phyloP scores from a whole-genome alignment of 2,329 filamentous ascomycete species.

The Monosporascus sp. region DNA sequence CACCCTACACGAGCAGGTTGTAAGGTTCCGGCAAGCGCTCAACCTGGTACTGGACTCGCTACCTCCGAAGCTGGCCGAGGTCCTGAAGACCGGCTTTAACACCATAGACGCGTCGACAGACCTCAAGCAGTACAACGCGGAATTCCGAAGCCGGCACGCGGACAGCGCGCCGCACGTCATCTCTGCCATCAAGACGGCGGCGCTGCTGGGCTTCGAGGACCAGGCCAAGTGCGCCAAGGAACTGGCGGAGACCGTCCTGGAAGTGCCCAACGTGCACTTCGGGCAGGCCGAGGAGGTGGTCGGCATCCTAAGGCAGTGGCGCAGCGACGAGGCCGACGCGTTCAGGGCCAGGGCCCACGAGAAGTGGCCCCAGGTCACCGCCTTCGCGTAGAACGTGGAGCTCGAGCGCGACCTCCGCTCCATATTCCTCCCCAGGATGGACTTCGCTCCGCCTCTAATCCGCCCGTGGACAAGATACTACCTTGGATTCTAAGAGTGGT shows the following conservation, averaged over 20 bases:
- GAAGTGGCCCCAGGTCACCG: conserved; percentile 48
- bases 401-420: neutral
- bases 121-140: conserved; percentile 60
- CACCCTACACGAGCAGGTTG: conserved; percentile 68
- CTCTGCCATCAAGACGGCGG: conserved; percentile 56
- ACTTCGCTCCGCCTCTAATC: no score
- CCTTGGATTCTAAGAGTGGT: no score
- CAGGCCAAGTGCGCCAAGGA: conserved; percentile 51
- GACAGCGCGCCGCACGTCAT: conserved; percentile 58
- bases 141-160: conserved; percentile 59
- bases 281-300: conserved; percentile 42
- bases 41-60: conserved; percentile 55
- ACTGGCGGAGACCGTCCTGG: conserved; percentile 46
- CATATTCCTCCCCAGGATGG: no score
- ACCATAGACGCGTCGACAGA: conserved; percentile 53
- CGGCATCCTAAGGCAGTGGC: conserved; percentile 42
- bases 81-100: conserved; percentile 65
- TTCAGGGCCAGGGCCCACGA: conserved; percentile 44
- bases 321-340: conserved; percentile 40
- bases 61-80: conserved; percentile 59
- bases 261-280: conserved; percentile 39
- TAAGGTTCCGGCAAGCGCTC: conserved; percentile 63
- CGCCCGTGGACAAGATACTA: no score
- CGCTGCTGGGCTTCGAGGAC: conserved; percentile 52
- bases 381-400: conserved; percentile 31